Conservation (phyloP, 495 filamentous ascomycete species). For the Penicillium parvum region DNA sequence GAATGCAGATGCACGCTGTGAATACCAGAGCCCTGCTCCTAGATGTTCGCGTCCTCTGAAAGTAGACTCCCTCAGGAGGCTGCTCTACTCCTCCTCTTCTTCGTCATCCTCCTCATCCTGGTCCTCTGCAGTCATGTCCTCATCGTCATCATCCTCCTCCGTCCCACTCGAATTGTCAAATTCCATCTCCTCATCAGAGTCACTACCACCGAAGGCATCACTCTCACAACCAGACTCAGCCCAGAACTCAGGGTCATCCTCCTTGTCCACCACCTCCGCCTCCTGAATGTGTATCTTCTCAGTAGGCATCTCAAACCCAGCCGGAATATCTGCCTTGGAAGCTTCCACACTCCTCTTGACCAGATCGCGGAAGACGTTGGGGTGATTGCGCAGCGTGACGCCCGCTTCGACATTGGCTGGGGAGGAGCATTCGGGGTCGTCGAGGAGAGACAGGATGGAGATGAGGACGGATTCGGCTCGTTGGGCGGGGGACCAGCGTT, state of each 20-base stretch:
- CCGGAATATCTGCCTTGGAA: constrained; percentile 75
- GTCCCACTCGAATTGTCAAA: constrained; percentile 56
- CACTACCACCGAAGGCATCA: constrained; percentile 72
- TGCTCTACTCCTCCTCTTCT: too few relatives aligned
- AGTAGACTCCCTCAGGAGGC: too few relatives aligned
- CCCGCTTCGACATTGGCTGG: constrained; percentile 94
- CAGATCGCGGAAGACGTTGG: constrained; percentile 59
- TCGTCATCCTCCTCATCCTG: constrained; percentile 3
- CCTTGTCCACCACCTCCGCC: constrained; percentile 66
- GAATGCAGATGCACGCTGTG: not conserved
- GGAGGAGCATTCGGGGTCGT: constrained; percentile 87
- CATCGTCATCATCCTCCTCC: constrained; percentile 51
- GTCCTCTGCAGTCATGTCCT: constrained; percentile 2
- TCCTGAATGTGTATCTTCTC: constrained; percentile 53
- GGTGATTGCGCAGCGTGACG: constrained; percentile 73
- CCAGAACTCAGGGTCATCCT: constrained; percentile 82
- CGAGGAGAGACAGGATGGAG: constrained; percentile 87
- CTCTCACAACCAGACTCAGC: constrained; percentile 72
- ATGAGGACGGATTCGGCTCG: constrained; percentile 91
- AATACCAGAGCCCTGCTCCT: too few relatives aligned
- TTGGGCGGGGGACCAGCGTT: constrained; percentile 91
- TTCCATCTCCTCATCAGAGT: constrained; percentile 54
- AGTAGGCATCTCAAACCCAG: constrained; percentile 72
- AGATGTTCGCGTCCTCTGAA: too few relatives aligned
- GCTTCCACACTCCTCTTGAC: constrained; percentile 66